Evolutionary conservation across 306 rosid species (phyloP), one percentile per base, ranked within the genome.

Genomic region (Fagus sylvatica): DNA sequence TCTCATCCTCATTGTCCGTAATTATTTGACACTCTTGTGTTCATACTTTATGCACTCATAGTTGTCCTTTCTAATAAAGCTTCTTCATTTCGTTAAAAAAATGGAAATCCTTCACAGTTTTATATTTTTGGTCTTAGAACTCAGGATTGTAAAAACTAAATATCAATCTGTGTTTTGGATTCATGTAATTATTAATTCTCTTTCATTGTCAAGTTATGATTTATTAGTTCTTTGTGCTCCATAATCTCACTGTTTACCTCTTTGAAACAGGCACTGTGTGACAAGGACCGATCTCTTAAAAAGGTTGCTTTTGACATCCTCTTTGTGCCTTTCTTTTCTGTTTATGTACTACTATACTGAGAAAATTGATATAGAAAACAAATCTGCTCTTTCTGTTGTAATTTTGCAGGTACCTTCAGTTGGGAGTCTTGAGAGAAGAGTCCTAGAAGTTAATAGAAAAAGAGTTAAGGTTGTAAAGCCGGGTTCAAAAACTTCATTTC

Each of bases 391-490:
- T 16, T 74, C n/a, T 34, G 76, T 6, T 49, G 67, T 80, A 17
- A 59, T 74, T 13, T 74, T 82, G 79, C 91, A 95, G 98, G 79
- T 87, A 72, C 83, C 93, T 61, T 80, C 91, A 9, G 84, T 84
- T 77, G 96, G 90, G 78, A 90, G 84, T 70, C 89, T 92, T 4
- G 97, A 92, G 85, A 89, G 93, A 74, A 87, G 98, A 78, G 56
- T 87, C 75, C 93, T 95, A 60, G 97, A 95, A 88, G 87, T 90
- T 61, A 92, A 95, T 76, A 90, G 83, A 81, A 95, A 95, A 83
- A 89, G 97, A 81, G 78, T 90, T 19, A 95, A 92, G 90, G 98
- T 94, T 74, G 89, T 95, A 71, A 95, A 95, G 82, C 97, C 98
- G 39, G 98, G 97, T 75, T 90, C 97, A 4, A 95, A 92, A 83